phyloP scores from a whole-genome alignment of 208 protist species.

The Dictyostelium gargantuum region DNA sequence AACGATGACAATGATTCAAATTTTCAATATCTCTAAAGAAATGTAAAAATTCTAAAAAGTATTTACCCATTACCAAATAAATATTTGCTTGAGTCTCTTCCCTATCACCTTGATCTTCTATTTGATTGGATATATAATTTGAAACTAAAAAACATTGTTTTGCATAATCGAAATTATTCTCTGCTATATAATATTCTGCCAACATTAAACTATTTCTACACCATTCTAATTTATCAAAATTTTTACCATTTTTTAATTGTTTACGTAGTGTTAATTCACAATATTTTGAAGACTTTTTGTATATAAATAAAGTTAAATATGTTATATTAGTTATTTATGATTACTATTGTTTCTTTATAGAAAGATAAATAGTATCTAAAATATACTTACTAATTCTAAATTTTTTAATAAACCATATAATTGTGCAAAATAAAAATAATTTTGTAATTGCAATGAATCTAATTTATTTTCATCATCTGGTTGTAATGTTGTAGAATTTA shows the following conservation, averaged over 20 bases:
- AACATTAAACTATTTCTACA: background rate
- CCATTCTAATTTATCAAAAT: background rate
- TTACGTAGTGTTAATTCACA: background rate
- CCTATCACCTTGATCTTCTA: background rate
- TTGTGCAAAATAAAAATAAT: slow-evolving; percentile 12
- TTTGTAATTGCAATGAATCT: background rate
- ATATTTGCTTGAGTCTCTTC: background rate
- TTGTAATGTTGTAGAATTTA: background rate
- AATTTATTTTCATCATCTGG: background rate
- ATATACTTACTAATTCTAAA: background rate
- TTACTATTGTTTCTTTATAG: too few relatives aligned
- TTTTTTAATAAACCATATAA: background rate
- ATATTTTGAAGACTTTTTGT: background rate
- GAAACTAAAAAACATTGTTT: slow-evolving; percentile 2
- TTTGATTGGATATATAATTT: background rate
- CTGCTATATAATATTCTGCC: background rate
- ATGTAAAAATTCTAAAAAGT: background rate
- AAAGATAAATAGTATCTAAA: too few relatives aligned
- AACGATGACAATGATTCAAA: background rate
- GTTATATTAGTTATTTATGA: background rate
- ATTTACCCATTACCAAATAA: background rate
- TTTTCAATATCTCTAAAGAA: background rate
- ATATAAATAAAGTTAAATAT: background rate
- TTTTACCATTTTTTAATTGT: background rate
- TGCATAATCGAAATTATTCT: background rate